A percentile compares a stretch with the other conserved stretches of the same genome.
Conservation (phyloP, 1,284 basidiomycete species). For the Cerioporus squamosus region DNA sequence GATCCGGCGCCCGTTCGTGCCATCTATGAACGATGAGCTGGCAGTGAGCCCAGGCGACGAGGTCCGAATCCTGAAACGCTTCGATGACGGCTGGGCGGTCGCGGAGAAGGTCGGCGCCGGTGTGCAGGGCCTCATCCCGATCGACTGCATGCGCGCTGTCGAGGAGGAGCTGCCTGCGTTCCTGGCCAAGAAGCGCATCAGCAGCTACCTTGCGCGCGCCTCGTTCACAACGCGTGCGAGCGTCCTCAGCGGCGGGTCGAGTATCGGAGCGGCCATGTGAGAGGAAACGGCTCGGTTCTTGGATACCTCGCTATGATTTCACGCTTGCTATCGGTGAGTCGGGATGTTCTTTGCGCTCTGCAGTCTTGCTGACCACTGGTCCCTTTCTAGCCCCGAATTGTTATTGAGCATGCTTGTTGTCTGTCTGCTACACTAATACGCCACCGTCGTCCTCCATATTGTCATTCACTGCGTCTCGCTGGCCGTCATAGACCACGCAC, state of each 20-base stretch:
- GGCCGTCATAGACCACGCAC: slow-evolving; percentile 13
- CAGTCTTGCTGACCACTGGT: no score
- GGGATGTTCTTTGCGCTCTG: not conserved
- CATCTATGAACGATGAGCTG: slow-evolving; percentile 64
- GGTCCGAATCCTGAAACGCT: slow-evolving; percentile 56
- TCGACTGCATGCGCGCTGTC: slow-evolving; percentile 59
- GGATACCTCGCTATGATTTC: not conserved
- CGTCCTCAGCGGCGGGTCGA: slow-evolving; percentile 13
- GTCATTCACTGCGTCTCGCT: slow-evolving; percentile 7
- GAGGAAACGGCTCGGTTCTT: not conserved
- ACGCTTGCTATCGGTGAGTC: slow-evolving; percentile 2
- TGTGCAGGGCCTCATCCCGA: slow-evolving; percentile 52
- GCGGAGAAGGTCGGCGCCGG: slow-evolving; percentile 37
- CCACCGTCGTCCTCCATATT: not conserved
- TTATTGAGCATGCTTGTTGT: slow-evolving; percentile 8
- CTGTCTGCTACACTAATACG: not conserved
- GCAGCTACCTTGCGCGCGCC: slow-evolving; percentile 37
- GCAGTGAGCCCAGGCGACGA: slow-evolving; percentile 52
- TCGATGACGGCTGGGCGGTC: slow-evolving; percentile 74
- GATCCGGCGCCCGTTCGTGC: slow-evolving; percentile 59
- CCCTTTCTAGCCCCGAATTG: not conserved
- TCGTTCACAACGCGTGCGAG: slow-evolving; percentile 9
- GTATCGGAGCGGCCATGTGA: slow-evolving; percentile 17
- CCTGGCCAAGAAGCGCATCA: slow-evolving; percentile 52
- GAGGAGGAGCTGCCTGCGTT: slow-evolving; percentile 55